Evolutionary conservation across 148 eudicot genomes (phyloP).

Genomic region (Simmondsia chinensis): DNA sequence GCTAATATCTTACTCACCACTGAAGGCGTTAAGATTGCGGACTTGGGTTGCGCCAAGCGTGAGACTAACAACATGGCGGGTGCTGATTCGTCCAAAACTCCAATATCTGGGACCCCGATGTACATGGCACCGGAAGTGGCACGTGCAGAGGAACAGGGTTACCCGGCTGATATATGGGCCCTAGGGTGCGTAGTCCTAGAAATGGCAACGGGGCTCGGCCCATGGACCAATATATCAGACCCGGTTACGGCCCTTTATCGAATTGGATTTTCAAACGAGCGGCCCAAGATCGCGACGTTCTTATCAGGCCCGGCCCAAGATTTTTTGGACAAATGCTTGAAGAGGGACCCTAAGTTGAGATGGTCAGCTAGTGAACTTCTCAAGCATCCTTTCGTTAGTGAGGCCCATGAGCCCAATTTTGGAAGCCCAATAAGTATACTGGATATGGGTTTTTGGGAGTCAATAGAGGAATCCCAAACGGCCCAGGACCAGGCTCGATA

Average conservation of each 20-base stretch:
- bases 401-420: slow-evolving; percentile 4
- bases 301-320: slow-evolving; percentile 43
- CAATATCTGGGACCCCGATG: slow-evolving; percentile 53
- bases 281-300: slow-evolving; percentile 33
- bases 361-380: slow-evolving; percentile 54
- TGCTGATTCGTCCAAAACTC: background rate
- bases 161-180: slow-evolving; percentile 52
- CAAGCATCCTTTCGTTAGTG: slow-evolving; percentile 42
- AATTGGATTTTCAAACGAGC: slow-evolving; percentile 44
- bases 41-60: slow-evolving; percentile 63
- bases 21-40: slow-evolving; percentile 43
- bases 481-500: background rate
- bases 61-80: slow-evolving; percentile 10
- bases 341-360: slow-evolving; percentile 41
- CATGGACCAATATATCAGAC: slow-evolving; percentile 33
- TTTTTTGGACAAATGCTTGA: slow-evolving; percentile 48
- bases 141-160: slow-evolving; percentile 51
- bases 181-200: slow-evolving; percentile 57
- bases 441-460: slow-evolving; percentile 42
- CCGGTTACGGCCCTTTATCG: slow-evolving; percentile 28
- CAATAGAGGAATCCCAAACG: slow-evolving; percentile 17
- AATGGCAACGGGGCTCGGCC: slow-evolving; percentile 48
- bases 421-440: slow-evolving; percentile 55
- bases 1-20: slow-evolving; percentile 23
- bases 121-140: slow-evolving; percentile 73